phyloP scores from a whole-genome alignment of 2,329 filamentous ascomycete genomes.

The Fusarium pseudograminearum region DNA sequence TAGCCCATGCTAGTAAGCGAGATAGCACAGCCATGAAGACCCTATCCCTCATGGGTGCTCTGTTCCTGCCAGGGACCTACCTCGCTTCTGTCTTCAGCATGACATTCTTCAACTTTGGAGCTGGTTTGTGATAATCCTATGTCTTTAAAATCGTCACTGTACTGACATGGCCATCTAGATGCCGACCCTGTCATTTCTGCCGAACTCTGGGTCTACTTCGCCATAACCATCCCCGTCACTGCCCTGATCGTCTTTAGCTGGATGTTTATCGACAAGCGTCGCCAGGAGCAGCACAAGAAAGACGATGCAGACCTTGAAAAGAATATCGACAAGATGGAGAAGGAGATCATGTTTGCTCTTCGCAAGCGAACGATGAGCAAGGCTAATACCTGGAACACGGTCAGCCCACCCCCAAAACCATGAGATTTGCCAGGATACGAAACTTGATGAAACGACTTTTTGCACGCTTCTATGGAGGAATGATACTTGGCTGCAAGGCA shows the following conservation, averaged over 20 bases:
- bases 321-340: slow-evolving; percentile 68
- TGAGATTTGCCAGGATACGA: slow-evolving; percentile 5
- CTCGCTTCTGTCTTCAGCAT: slow-evolving; percentile 74
- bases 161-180: slow-evolving; percentile 36
- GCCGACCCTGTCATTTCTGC: slow-evolving; percentile 60
- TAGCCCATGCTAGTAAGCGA: slow-evolving; percentile 70
- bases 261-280: slow-evolving; percentile 64
- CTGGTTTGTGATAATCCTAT: slow-evolving; percentile 49
- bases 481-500: slow-evolving; percentile 7
- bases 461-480: neutral
- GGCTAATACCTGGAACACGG: slow-evolving; percentile 65
- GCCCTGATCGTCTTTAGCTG: slow-evolving; percentile 66
- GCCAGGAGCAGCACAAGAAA: slow-evolving; percentile 60
- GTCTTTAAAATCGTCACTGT: neutral
- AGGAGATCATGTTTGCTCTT: slow-evolving; percentile 67
- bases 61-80: slow-evolving; percentile 73
- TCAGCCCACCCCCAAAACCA: slow-evolving; percentile 49
- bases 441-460: neutral
- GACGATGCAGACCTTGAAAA: slow-evolving; percentile 66
- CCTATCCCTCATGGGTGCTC: slow-evolving; percentile 70
- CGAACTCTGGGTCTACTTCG: slow-evolving; percentile 73
- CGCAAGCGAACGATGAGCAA: slow-evolving; percentile 69
- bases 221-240: slow-evolving; percentile 69
- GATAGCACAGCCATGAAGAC: slow-evolving; percentile 75
- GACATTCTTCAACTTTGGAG: slow-evolving; percentile 74